Base-by-base conservation (phyloP, 441 rosid genomes). In the Jatropha multifida region DNA sequence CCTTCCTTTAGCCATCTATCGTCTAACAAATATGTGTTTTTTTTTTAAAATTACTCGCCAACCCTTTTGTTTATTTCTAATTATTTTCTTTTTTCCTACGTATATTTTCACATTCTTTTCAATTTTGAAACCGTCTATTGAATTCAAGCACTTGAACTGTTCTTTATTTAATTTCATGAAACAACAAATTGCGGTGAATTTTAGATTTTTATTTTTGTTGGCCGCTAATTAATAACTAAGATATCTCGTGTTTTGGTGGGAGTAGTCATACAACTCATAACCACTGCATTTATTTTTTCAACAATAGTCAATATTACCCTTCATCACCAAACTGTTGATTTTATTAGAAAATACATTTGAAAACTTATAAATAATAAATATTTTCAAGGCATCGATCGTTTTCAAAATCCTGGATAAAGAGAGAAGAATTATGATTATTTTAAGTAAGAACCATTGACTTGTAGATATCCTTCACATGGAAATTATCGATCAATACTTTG, bases 381-480 rank as follows among this genome's bases (percentile, higher is more conserved):
- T 32, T 32, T 32, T 32, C 32, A 2, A 32, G 32, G 32, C 32
- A 32, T 32, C 32, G 32, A 32, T 32, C 32, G 32, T 63, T 77
- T 80, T 78, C 76, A 74, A 80, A 68, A 62, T 20, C 49, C 49
- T 68, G 59, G 68, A 70, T 48, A 20, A 40, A 77, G 8, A 41
- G 76, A 65, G 44, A 10, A 52, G 49, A 71, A 4, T 2, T 17
- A 62, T 7, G 63, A 23, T n/a, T 80, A 49, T 26, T 76, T 4
- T 58, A 42, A 52, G 38, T 11, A 58, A 77, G 61, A 74, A 76
- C 64, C 87, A 79, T 83, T 83, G 85, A 82, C 87, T 78, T 82
- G 65, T 48, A 59, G 84, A 76, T 75, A 75, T 65, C 63, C 51
- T 75, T 81, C 88, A 86, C 83, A 82, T 80, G 85, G 76, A 83